Percentiles rank a stretch among this genome's conserved stretches.
phyloP scores from a whole-genome alignment of 108 stramenopile species.

The Fragilaria radians region DNA sequence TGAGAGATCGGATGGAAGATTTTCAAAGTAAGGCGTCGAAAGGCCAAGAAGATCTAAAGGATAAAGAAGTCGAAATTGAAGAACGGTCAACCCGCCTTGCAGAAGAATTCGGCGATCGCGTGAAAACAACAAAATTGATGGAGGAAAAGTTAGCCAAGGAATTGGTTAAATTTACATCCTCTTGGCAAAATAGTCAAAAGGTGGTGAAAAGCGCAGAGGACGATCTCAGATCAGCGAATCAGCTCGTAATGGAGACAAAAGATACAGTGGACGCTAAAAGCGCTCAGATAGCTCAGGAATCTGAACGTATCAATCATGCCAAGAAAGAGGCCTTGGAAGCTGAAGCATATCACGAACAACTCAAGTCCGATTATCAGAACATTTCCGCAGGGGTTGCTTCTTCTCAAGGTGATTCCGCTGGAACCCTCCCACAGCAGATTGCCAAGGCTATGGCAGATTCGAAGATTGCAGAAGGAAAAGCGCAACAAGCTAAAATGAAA shows the following conservation, averaged over 20 bases:
- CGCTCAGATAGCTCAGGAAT: constrained; percentile 46
- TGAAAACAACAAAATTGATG: constrained; percentile 37
- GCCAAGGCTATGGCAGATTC: constrained; percentile 78
- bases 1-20: constrained; percentile 48
- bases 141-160: constrained; percentile 90
- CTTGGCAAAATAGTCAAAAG: constrained; percentile 73
- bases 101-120: constrained; percentile 53
- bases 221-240: constrained; percentile 62
- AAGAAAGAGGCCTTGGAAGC: constrained; percentile 54
- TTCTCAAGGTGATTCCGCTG: constrained; percentile 69
- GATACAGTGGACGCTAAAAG: constrained; percentile 45
- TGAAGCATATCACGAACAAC: constrained; percentile 44
- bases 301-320: constrained; percentile 42
- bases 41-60: constrained; percentile 36
- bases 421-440: constrained; percentile 82
- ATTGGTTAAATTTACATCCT: constrained; percentile 86
- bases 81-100: constrained; percentile 40
- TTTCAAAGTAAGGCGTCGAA: constrained; percentile 38
- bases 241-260: constrained; percentile 49
- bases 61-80: constrained; percentile 56
- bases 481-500: constrained; percentile 87
- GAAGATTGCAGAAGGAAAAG: constrained; percentile 84
- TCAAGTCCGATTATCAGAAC: constrained; percentile 73
- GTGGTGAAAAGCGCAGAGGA: constrained; percentile 49
- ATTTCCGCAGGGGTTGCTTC: constrained; percentile 82